Evolutionary conservation across 106 monocot species (phyloP).

Genomic region (Dactylorhiza incarnata): DNA sequence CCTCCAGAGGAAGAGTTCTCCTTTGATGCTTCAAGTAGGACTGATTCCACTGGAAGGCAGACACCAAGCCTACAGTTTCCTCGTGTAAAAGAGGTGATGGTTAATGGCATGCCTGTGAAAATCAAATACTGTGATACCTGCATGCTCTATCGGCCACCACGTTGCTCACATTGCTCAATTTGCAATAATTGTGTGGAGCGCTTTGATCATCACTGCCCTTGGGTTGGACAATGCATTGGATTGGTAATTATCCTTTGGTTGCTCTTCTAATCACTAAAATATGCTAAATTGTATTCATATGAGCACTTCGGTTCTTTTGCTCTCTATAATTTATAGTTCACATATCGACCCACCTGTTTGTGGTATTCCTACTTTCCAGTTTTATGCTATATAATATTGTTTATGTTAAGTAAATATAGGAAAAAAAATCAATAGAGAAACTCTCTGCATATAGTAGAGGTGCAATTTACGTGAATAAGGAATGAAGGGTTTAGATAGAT

Average conservation of each 20-base stretch:
- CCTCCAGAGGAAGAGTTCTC: slow-evolving; percentile 85
- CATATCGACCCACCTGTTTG: not conserved
- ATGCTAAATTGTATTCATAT: slow-evolving; percentile 1
- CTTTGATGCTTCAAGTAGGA: slow-evolving; percentile 26
- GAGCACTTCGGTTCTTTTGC: not conserved
- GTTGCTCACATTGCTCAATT: slow-evolving; percentile 91
- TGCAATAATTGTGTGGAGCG: slow-evolving; percentile 96
- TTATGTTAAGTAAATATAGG: not conserved
- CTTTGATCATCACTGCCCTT: slow-evolving; percentile 97
- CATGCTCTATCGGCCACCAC: slow-evolving; percentile 91
- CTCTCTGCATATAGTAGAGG: no score
- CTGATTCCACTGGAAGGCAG: slow-evolving; percentile 32
- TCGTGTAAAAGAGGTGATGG: slow-evolving; percentile 64
- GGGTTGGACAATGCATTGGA: slow-evolving; percentile 99
- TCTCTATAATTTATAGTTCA: not conserved
- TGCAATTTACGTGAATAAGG: no score
- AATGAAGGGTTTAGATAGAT: no score
- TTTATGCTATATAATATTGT: not conserved
- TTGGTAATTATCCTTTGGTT: slow-evolving; percentile 30
- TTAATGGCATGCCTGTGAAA: slow-evolving; percentile 67
- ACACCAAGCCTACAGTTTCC: slow-evolving; percentile 62
- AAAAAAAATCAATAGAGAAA: no score
- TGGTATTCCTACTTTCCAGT: not conserved
- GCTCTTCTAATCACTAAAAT: not conserved
- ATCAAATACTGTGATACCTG: slow-evolving; percentile 93